Percentiles rank a stretch among this genome's conserved stretches.
These are phyloP conservation scores for Colletotrichum horii DNA, from an alignment of 2,329 filamentous ascomycete genomes.

Conservation along the genomic window DNA sequence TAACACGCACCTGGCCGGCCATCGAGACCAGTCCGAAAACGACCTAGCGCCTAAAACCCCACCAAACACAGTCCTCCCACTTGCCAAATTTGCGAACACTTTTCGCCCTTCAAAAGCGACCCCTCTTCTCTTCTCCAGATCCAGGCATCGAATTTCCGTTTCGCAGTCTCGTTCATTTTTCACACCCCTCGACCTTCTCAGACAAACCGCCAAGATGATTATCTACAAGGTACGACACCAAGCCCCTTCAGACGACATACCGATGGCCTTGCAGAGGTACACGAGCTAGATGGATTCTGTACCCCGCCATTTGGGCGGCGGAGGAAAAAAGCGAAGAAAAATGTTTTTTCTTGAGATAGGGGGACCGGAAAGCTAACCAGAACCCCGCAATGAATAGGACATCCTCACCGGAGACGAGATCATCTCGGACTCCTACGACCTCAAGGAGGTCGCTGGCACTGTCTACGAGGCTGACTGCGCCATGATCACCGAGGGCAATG, in stretches of 20 bases:
- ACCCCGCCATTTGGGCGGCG: conserved; percentile 1
- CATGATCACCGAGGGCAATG: conserved; percentile 82
- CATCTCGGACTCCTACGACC: conserved; percentile 91
- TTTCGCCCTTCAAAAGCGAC: conserved; percentile 22
- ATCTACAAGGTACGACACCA: conserved; percentile 68
- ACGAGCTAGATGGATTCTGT: neutral
- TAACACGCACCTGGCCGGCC: neutral
- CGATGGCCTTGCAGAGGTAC: neutral
- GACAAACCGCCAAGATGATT: conserved; percentile 67
- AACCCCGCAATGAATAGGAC: conserved; percentile 66
- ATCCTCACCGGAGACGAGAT: conserved; percentile 90
- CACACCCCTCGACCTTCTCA: conserved; percentile 32
- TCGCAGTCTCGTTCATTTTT: conserved; percentile 30
- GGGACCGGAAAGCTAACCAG: conserved; percentile 7
- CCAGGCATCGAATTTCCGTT: conserved; percentile 19
- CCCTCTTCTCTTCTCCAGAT: conserved; percentile 16
- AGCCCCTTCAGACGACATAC: neutral
- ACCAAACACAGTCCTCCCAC: conserved; percentile 25
- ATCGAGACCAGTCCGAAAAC: neutral
- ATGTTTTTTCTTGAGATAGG: neutral
- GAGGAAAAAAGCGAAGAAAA: neutral
- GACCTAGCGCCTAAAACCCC: conserved; percentile 24
- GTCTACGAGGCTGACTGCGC: conserved; percentile 91
- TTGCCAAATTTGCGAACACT: conserved; percentile 26
- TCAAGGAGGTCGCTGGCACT: conserved; percentile 79